Evolutionary conservation across 2,329 filamentous ascomycete genomes (phyloP).

Genomic region (Mollisiaceae sp.): DNA sequence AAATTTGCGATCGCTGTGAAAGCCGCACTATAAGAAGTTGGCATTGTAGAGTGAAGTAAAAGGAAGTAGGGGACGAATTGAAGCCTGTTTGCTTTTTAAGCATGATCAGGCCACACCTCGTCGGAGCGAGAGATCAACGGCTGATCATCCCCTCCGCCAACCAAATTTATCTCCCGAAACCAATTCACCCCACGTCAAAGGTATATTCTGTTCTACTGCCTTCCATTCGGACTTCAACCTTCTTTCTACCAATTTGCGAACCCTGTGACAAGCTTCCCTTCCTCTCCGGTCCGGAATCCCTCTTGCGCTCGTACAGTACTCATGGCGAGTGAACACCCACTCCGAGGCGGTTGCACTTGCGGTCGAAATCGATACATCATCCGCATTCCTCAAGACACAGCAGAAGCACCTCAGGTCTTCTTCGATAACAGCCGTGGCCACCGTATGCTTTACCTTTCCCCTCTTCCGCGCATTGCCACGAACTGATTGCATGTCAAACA

Average conservation of each 20-base stretch:
- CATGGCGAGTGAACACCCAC: constrained; percentile 57
- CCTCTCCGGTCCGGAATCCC: not conserved
- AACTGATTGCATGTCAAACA: constrained; percentile 46
- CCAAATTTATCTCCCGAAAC: constrained; percentile 7
- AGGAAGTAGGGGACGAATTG: not conserved
- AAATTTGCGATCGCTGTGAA: not conserved
- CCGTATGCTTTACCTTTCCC: constrained; percentile 59
- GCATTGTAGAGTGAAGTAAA: not conserved
- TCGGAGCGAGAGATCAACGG: not conserved
- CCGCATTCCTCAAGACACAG: constrained; percentile 64
- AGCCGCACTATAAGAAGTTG: not conserved
- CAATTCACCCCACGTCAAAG: not conserved
- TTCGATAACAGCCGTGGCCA: constrained; percentile 60
- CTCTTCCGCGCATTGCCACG: not conserved
- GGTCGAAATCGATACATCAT: constrained; percentile 85
- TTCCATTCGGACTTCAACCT: not conserved
- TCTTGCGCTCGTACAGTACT: not conserved
- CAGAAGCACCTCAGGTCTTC: constrained; percentile 67
- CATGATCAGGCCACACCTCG: not conserved
- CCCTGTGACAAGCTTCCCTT: not conserved
- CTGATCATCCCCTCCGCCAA: not conserved
- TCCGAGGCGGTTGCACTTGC: constrained; percentile 82
- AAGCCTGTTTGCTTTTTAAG: not conserved
- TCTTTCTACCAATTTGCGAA: not conserved
- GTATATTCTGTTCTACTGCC: not conserved